Percentiles rank a stretch among this genome's conserved stretches.
Evolutionary conservation across 768 basidiomycete genomes (phyloP).

Genomic region (Termitomyces sp.): DNA sequence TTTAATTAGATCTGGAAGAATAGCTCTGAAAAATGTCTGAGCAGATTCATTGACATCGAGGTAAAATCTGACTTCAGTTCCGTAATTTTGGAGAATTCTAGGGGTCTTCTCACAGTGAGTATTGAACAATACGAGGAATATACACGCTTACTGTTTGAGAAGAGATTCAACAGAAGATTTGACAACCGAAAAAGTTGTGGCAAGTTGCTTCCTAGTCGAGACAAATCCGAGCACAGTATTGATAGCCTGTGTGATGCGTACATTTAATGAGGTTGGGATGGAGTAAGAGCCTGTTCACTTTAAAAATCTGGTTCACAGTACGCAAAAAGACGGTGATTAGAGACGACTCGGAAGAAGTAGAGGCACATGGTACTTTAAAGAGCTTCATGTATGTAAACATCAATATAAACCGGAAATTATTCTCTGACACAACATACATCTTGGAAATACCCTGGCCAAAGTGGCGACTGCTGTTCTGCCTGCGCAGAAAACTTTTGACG

Average conservation of each 20-base stretch:
- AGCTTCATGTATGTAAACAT: conserved; percentile 20
- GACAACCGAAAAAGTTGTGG: conserved; percentile 72
- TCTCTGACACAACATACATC: conserved; percentile 22
- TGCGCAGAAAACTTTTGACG: neutral
- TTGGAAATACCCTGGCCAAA: conserved; percentile 65
- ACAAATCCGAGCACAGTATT: conserved; percentile 89
- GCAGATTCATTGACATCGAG: neutral
- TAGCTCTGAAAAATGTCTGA: conserved; percentile 39
- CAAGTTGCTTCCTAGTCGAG: conserved; percentile 73
- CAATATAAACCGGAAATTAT: neutral
- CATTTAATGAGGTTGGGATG: neutral
- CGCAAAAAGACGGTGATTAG: neutral
- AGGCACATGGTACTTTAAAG: conserved; percentile 1
- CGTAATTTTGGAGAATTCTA: conserved; percentile 72
- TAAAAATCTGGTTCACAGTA: conserved; percentile 1
- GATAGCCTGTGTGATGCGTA: conserved; percentile 55
- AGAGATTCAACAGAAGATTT: conserved; percentile 77
- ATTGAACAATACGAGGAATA: neutral
- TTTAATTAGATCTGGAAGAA: conserved; percentile 75
- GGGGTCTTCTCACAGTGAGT: conserved; percentile 43
- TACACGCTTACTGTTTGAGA: conserved; percentile 56
- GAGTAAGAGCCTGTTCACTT: neutral
- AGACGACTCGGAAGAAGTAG: too few relatives aligned
- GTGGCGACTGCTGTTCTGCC: conserved; percentile 1
- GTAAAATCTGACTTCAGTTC: conserved; percentile 67